phyloP scores from a whole-genome alignment of 2,329 filamentous ascomycete genomes.

The Diaporthe australafricana region DNA sequence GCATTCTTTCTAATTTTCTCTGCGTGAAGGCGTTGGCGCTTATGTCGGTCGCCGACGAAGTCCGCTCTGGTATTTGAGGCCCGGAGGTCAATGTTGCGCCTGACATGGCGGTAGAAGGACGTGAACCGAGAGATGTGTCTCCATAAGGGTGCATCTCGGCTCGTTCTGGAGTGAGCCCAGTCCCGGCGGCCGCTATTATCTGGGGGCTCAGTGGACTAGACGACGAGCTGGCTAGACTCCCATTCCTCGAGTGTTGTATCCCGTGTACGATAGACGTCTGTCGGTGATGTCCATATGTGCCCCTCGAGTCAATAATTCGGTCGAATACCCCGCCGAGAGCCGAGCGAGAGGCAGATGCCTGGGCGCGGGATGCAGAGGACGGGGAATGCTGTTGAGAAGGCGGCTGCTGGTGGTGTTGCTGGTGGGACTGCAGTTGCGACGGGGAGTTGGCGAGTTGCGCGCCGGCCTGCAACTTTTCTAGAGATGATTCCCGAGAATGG shows the following conservation, averaged over 20 bases:
- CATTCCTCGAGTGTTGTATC: conserved; percentile 91
- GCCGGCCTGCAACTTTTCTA: conserved; percentile 61
- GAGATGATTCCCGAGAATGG: conserved; percentile 70
- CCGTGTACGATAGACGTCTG: conserved; percentile 98
- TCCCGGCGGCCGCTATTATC: conserved; percentile 78
- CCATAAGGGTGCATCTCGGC: conserved; percentile 61
- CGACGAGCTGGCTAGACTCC: conserved; percentile 83
- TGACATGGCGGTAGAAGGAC: conserved; percentile 62
- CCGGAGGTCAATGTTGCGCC: conserved; percentile 47
- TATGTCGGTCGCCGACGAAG: conserved; percentile 59
- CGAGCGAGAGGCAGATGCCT: conserved; percentile 56
- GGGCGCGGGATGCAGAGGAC: conserved; percentile 48
- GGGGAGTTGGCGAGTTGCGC: conserved; percentile 47
- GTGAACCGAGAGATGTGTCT: conserved; percentile 51
- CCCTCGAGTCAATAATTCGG: conserved; percentile 67
- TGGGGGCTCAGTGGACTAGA: conserved; percentile 90
- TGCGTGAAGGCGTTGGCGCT: conserved; percentile 57
- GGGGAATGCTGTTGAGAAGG: conserved; percentile 38
- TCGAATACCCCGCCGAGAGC: conserved; percentile 59
- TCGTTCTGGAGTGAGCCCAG: conserved; percentile 63
- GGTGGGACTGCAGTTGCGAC: conserved; percentile 42
- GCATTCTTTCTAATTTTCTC: conserved; percentile 69
- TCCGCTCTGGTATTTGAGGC: conserved; percentile 55
- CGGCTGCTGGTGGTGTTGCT: conserved; percentile 33
- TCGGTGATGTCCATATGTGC: conserved; percentile 85